Evolutionary conservation across 1,284 basidiomycete species (phyloP).

Genomic region (Trametes sp.): DNA sequence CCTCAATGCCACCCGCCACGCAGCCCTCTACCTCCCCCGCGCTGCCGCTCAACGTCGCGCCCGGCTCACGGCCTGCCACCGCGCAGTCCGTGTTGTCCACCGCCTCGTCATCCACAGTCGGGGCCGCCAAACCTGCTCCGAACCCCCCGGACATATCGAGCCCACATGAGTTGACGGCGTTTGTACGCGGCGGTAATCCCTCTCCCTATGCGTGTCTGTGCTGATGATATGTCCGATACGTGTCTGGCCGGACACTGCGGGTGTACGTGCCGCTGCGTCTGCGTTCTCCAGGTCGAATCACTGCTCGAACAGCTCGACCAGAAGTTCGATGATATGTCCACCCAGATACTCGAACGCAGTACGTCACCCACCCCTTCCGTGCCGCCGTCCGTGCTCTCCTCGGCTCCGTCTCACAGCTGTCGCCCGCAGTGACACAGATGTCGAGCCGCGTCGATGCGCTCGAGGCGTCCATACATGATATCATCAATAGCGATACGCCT

Average conservation of each 20-base stretch:
- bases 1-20: conserved; percentile 19
- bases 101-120: conserved; percentile 29
- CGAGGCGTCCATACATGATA: conserved; percentile 83
- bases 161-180: conserved; percentile 84
- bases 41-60: conserved; percentile 40
- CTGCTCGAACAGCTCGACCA: conserved; percentile 78
- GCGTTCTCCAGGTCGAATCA: conserved; percentile 68
- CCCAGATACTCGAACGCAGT: conserved; percentile 83
- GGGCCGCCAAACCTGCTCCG: conserved; percentile 28
- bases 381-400: conserved; percentile 3
- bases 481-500: conserved; percentile 71
- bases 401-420: conserved; percentile 20
- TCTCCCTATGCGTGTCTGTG: conserved; percentile 14
- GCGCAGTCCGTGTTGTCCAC: conserved; percentile 31
- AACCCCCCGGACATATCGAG: conserved; percentile 68
- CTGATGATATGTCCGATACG: conserved; percentile 19
- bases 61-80: conserved; percentile 35
- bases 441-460: conserved; percentile 83
- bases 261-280: conserved; percentile 5
- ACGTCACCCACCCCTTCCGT: conserved; percentile 40
- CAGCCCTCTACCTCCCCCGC: conserved; percentile 37
- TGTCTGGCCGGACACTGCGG: conserved; percentile 13
- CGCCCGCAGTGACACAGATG: conserved; percentile 77
- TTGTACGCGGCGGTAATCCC: conserved; percentile 57
- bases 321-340: conserved; percentile 87